A percentile compares a stretch with the other conserved stretches of the same genome.
These are phyloP conservation scores for Aspergillus kassunensis DNA, from an alignment of 495 filamentous ascomycete genomes.

Conservation along the genomic window DNA sequence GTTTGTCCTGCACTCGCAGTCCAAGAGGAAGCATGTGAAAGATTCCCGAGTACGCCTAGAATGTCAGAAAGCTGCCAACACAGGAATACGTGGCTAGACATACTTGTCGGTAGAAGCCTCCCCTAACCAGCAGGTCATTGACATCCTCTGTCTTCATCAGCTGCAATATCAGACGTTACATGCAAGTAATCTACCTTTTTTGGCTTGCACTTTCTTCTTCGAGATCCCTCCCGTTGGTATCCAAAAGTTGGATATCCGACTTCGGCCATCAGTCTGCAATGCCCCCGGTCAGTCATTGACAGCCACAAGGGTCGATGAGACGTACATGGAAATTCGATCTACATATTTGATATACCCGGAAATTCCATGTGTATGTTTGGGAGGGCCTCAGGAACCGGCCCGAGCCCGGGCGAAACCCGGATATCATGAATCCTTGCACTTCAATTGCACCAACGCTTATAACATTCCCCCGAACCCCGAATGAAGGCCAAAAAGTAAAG, in stretches of 20 bases:
- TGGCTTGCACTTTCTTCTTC: constrained; percentile 46
- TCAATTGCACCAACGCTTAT: background rate
- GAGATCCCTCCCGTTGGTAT: constrained; percentile 71
- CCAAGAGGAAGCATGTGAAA: constrained; percentile 95
- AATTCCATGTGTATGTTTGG: constrained; percentile 19
- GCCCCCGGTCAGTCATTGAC: background rate
- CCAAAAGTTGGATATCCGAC: constrained; percentile 71
- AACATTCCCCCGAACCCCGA: background rate
- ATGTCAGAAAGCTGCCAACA: constrained; percentile 1
- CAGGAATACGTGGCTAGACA: background rate
- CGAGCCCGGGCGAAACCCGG: constrained; percentile 20
- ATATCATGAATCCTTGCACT: constrained; percentile 19
- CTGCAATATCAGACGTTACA: background rate
- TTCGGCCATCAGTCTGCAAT: constrained; percentile 50
- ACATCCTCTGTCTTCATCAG: constrained; percentile 50
- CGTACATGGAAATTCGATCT: constrained; percentile 25
- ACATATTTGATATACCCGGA: constrained; percentile 12
- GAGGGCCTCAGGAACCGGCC: constrained; percentile 20
- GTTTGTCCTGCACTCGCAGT: constrained; percentile 79
- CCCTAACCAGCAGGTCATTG: constrained; percentile 69
- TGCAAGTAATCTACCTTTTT: constrained; percentile 21
- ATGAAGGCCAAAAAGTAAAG: background rate
- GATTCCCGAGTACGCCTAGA: constrained; percentile 76
- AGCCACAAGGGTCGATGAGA: background rate
- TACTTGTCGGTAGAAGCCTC: constrained; percentile 78